Evolutionary conservation across 192 early-diverging fungal genomes (phyloP).

Genomic region (Coemansia aciculifera): DNA sequence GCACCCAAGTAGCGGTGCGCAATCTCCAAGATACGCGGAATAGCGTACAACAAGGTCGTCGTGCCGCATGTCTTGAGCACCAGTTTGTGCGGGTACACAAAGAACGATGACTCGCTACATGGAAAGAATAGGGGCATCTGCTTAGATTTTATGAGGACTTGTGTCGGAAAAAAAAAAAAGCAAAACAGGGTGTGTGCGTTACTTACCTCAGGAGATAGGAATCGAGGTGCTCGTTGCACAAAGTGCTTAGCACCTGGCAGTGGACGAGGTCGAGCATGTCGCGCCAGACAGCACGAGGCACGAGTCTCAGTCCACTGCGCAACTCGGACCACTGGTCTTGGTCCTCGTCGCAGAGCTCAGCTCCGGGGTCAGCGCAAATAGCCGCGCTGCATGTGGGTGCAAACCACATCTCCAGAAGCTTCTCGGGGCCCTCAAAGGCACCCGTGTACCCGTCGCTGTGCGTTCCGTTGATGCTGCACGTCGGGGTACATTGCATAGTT

Average conservation of each 20-base stretch:
- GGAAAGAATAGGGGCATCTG: constrained; percentile 4
- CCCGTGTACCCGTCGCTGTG: constrained; percentile 58
- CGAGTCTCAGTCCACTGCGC: constrained; percentile 68
- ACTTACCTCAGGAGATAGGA: constrained; percentile 80
- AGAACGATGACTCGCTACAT: constrained; percentile 90
- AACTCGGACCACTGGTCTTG: constrained; percentile 37
- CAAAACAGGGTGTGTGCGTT: not conserved
- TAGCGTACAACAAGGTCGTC: constrained; percentile 86
- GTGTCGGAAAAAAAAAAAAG: not conserved
- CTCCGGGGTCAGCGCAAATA: constrained; percentile 9
- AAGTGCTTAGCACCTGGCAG: constrained; percentile 86
- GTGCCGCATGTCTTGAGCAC: constrained; percentile 99
- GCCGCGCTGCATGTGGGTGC: constrained; percentile 31
- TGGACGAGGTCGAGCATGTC: constrained; percentile 92
- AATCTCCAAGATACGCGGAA: constrained; percentile 85
- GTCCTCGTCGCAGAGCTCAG: constrained; percentile 31
- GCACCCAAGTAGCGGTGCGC: constrained; percentile 62
- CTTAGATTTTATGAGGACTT: not conserved
- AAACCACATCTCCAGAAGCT: constrained; percentile 98
- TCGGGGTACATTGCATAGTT: constrained; percentile 42
- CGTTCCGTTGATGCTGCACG: constrained; percentile 51
- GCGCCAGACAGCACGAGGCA: constrained; percentile 81
- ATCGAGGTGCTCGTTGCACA: constrained; percentile 80
- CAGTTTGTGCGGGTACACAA: constrained; percentile 93
- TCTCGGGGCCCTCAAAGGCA: constrained; percentile 96